Percentiles rank a stretch among this genome's conserved stretches.
These are phyloP conservation scores for Rhododendron simsii DNA, from an alignment of 148 eudicot genomes.

Conservation along the genomic window DNA sequence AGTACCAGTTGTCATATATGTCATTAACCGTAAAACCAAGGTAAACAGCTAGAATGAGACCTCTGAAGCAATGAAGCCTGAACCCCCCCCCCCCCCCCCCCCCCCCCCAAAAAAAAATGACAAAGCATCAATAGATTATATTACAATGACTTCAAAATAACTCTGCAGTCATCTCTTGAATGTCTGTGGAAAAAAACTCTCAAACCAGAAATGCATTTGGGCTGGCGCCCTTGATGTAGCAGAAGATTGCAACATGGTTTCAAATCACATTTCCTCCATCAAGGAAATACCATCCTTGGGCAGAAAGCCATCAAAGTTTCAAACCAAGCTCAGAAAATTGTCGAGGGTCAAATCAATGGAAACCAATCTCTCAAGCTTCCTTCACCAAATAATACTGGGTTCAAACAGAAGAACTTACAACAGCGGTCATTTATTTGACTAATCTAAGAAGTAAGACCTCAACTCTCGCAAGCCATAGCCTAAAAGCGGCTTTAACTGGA, in stretches of 20 bases:
- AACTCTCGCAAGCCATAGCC: background rate
- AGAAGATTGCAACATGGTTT: background rate
- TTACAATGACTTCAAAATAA: background rate
- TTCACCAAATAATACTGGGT: background rate
- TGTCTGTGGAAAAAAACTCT: background rate
- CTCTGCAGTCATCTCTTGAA: background rate
- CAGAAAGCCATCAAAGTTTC: background rate
- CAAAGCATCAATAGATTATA: background rate
- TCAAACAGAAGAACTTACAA: background rate
- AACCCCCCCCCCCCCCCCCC: too few relatives aligned
- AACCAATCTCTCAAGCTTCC: background rate
- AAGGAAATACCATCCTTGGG: background rate
- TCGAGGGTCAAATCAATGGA: background rate
- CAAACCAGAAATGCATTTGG: background rate
- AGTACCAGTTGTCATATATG: background rate
- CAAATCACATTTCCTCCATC: constrained; percentile 1
- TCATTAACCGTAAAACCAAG: background rate
- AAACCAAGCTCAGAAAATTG: background rate
- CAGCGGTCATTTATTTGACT: background rate
- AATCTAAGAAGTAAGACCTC: background rate
- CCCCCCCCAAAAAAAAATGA: background rate
- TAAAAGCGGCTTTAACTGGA: background rate
- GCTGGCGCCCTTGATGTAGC: background rate
- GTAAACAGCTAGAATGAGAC: background rate
- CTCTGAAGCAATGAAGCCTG: background rate